Conservation (phyloP, 2,329 filamentous ascomycete genomes). For the Mycosphaerella sp. region DNA sequence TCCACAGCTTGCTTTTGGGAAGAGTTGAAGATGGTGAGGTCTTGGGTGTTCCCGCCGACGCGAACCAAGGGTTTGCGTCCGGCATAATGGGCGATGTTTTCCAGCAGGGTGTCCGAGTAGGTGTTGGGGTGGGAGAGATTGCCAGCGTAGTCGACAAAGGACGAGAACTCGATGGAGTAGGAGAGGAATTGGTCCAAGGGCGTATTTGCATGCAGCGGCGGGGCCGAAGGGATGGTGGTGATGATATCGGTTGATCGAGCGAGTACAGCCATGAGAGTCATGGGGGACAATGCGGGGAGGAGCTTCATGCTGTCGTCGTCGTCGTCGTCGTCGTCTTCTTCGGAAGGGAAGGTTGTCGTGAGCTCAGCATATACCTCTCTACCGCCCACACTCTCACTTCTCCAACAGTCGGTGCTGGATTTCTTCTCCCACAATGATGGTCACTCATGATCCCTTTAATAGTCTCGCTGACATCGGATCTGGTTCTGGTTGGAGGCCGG, state of each 20-base stretch:
- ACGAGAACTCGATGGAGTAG: constrained; percentile 48
- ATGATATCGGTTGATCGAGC: not conserved
- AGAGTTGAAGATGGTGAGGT: constrained; percentile 55
- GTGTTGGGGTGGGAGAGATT: constrained; percentile 51
- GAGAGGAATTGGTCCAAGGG: constrained; percentile 45
- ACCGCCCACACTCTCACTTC: too few relatives aligned
- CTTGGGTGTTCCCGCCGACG: constrained; percentile 60
- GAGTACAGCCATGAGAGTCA: not conserved
- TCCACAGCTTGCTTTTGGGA: constrained; percentile 46
- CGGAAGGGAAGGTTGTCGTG: too few relatives aligned
- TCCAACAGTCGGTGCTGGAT: too few relatives aligned
- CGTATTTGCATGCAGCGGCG: constrained; percentile 24
- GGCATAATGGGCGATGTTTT: constrained; percentile 48
- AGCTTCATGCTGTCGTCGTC: not conserved
- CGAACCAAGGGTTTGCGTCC: constrained; percentile 55
- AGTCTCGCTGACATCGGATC: too few relatives aligned
- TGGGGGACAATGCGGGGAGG: not conserved
- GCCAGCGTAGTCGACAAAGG: constrained; percentile 49
- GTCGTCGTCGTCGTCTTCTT: too few relatives aligned
- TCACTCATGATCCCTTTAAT: too few relatives aligned
- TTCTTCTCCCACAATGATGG: too few relatives aligned
- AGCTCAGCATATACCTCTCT: too few relatives aligned
- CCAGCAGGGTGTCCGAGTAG: constrained; percentile 55
- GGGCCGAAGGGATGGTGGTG: constrained; percentile 41
- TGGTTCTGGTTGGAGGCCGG: too few relatives aligned